A percentile compares a stretch with the other conserved stretches of the same genome.
These are phyloP conservation scores for Hyaloscypha hepaticicola DNA, from an alignment of 495 filamentous ascomycete species.

Conservation along the genomic window DNA sequence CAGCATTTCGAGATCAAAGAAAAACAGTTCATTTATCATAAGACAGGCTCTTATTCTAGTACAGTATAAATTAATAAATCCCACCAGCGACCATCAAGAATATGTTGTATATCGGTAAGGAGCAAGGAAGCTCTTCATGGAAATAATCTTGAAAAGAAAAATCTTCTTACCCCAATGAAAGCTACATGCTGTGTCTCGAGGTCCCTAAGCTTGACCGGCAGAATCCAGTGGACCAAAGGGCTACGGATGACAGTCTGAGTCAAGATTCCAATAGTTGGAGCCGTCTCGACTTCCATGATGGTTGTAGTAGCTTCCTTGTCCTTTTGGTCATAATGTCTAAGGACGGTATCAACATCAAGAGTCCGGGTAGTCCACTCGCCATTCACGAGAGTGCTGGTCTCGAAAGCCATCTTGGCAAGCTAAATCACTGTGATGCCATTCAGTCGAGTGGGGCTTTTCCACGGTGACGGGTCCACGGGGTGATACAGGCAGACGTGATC, in stretches of 20 bases:
- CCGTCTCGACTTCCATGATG: conserved; percentile 31
- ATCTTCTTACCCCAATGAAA: conserved; percentile 70
- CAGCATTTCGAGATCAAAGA: conserved; percentile 22
- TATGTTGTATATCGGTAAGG: not conserved
- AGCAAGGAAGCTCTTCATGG: not conserved
- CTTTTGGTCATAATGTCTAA: conserved; percentile 36
- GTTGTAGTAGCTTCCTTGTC: conserved; percentile 30
- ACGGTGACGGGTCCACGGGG: not conserved
- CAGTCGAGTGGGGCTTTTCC: conserved; percentile 1
- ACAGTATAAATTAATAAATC: not conserved
- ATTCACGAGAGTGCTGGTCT: conserved; percentile 54
- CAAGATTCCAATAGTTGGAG: conserved; percentile 65
- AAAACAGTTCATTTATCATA: not conserved
- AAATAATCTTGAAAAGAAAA: not conserved
- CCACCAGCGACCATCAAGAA: not conserved
- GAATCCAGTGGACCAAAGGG: conserved; percentile 71
- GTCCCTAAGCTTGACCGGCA: conserved; percentile 75
- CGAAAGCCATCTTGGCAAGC: conserved; percentile 36
- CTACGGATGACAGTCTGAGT: conserved; percentile 75
- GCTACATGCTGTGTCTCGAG: conserved; percentile 77
- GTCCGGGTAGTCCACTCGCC: conserved; percentile 59
- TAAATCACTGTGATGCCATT: conserved; percentile 17
- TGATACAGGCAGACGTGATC: conserved; percentile 9
- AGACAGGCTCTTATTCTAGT: not conserved
- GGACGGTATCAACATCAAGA: conserved; percentile 42